Percentiles rank a stretch among this genome's conserved stretches.
phyloP scores from a whole-genome alignment of 768 basidiomycete species.

The Amanita jacksonii region DNA sequence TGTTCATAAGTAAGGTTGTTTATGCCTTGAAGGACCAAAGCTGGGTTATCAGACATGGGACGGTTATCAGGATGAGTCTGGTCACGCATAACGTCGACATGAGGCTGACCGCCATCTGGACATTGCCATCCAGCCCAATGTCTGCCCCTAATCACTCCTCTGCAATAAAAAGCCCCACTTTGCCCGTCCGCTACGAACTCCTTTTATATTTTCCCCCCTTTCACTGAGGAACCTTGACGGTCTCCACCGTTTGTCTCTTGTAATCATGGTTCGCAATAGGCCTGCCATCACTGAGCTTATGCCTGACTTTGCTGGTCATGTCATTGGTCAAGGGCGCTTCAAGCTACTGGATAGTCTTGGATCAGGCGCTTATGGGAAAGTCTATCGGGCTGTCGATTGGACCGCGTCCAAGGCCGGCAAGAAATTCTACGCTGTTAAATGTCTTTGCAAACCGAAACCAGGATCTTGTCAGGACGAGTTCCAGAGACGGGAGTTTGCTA shows the following conservation, averaged over 20 bases:
- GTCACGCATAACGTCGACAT: not conserved
- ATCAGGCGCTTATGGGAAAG: slow-evolving; percentile 67
- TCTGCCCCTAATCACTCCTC: not conserved
- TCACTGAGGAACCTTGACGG: slow-evolving; percentile 5
- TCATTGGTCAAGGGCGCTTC: slow-evolving; percentile 51
- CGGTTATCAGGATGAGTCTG: too few species aligned
- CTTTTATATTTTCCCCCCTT: slow-evolving; percentile 13
- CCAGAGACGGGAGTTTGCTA: slow-evolving; percentile 61
- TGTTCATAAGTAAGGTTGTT: slow-evolving; percentile 64
- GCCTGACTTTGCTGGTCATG: slow-evolving; percentile 40
- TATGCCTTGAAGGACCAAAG: slow-evolving; percentile 67
- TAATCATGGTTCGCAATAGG: slow-evolving; percentile 27
- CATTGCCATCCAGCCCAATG: slow-evolving; percentile 1
- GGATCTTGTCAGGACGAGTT: slow-evolving; percentile 45
- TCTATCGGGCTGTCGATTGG: slow-evolving; percentile 61
- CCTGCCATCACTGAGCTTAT: slow-evolving; percentile 29
- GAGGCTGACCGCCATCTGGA: not conserved
- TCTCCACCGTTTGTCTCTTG: slow-evolving; percentile 13
- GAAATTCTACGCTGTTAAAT: slow-evolving; percentile 64
- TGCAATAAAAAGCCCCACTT: slow-evolving; percentile 1
- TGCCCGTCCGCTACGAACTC: slow-evolving; percentile 7
- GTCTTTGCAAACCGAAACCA: slow-evolving; percentile 48
- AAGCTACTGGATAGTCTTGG: slow-evolving; percentile 56
- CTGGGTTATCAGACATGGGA: slow-evolving; percentile 62
- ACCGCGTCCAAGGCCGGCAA: slow-evolving; percentile 27